These are phyloP conservation scores for Colletotrichum australisinense DNA, from an alignment of 2,329 filamentous ascomycete species.

Conservation along the genomic window DNA sequence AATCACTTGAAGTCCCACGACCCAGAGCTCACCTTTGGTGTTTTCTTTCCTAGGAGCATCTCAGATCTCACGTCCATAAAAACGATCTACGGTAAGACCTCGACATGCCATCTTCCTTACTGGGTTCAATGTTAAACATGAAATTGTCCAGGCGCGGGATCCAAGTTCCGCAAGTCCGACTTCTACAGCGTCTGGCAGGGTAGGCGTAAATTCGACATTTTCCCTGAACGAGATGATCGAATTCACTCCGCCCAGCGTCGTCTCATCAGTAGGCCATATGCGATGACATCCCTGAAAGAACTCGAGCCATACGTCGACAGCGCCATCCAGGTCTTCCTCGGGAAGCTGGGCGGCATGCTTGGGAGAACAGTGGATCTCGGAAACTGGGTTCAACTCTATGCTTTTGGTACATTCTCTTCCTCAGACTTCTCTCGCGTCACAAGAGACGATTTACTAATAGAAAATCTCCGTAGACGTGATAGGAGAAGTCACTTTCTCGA, in stretches of 20 bases:
- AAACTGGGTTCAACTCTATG: slow-evolving; percentile 24
- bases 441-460: not conserved
- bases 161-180: slow-evolving; percentile 21
- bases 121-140: not conserved
- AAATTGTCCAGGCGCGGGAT: not conserved
- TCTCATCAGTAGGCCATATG: slow-evolving; percentile 14
- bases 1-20: not conserved
- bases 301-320: slow-evolving; percentile 22
- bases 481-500: slow-evolving; percentile 19
- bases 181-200: slow-evolving; percentile 24
- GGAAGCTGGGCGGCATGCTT: slow-evolving; percentile 11
- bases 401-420: not conserved
- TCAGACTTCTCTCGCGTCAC: too few species aligned
- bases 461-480: slow-evolving; percentile 1
- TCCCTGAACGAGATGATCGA: slow-evolving; percentile 11
- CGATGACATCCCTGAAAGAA: slow-evolving; percentile 14
- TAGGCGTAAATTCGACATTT: slow-evolving; percentile 18
- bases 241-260: slow-evolving; percentile 15
- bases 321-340: slow-evolving; percentile 3
- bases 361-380: slow-evolving; percentile 13
- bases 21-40: not conserved
- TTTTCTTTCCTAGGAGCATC: not conserved
- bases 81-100: slow-evolving; percentile 6
- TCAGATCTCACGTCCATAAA: slow-evolving; percentile 14
- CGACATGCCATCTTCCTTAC: not conserved